These are phyloP conservation scores for Fusarium duplospermum DNA, from an alignment of 2,329 filamentous ascomycete species.

Conservation along the genomic window DNA sequence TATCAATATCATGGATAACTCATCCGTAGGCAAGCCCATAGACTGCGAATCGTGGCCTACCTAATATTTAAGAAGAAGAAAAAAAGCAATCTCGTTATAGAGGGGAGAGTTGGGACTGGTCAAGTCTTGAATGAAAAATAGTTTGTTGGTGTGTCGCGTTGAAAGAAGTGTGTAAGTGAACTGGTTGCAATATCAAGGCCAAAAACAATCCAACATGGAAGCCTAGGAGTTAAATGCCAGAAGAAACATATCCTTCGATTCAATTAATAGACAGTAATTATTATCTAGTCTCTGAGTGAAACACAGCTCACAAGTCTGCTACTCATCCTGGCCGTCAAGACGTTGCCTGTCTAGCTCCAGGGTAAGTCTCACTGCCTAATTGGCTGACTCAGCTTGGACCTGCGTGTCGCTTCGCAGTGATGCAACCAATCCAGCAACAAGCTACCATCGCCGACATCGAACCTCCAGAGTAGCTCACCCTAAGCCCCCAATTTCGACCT, in stretches of 20 bases:
- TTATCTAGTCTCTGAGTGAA: neutral
- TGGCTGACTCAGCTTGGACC: conserved; percentile 32
- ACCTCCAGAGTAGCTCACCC: conserved; percentile 18
- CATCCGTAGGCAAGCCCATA: too few species aligned
- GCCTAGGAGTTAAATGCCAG: neutral
- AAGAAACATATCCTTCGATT: neutral
- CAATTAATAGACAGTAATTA: neutral
- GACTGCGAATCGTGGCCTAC: neutral
- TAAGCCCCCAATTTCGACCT: neutral
- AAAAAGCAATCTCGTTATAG: neutral
- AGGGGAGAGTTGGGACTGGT: neutral
- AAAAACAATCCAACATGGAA: neutral
- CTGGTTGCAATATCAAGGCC: neutral
- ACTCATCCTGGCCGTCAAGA: neutral
- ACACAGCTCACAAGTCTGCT: neutral
- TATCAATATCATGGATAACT: neutral
- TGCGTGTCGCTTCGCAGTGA: conserved; percentile 29
- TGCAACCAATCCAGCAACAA: conserved; percentile 37
- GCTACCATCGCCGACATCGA: conserved; percentile 31
- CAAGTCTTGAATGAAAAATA: neutral
- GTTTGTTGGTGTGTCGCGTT: neutral
- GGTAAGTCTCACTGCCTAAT: conserved; percentile 2
- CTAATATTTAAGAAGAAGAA: too few species aligned
- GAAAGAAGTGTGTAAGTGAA: neutral
- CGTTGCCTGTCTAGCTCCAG: neutral